Evolutionary conservation across 2,329 filamentous ascomycete species (phyloP).

Genomic region (Microcyclospora tardicrescens): DNA sequence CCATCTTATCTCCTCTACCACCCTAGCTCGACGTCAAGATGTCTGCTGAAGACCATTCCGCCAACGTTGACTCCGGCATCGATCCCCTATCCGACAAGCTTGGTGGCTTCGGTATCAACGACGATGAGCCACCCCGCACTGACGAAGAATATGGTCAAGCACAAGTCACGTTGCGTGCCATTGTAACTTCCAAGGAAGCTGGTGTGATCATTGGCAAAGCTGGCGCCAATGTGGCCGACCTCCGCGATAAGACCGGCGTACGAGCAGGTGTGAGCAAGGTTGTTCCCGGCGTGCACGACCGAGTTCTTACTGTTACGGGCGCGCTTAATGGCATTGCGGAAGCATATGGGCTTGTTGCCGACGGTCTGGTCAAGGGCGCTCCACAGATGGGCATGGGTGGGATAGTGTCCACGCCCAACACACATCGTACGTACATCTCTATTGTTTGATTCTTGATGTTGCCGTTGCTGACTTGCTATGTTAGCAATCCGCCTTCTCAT

Average conservation of each 20-base stretch:
- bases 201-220: conserved; percentile 98
- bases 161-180: conserved; percentile 86
- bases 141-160: conserved; percentile 93
- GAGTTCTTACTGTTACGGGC: conserved; percentile 89
- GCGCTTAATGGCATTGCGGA: conserved; percentile 77
- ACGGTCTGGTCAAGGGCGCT: conserved; percentile 81
- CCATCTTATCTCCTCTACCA: too few species aligned
- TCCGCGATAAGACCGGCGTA: conserved; percentile 93
- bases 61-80: conserved; percentile 17
- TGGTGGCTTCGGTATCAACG: conserved; percentile 23
- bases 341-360: conserved; percentile 87
- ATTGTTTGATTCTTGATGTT: neutral
- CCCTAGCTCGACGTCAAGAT: conserved; percentile 4
- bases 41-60: conserved; percentile 19
- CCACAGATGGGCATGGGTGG: conserved; percentile 95
- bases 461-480: conserved; percentile 10
- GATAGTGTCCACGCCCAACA: conserved; percentile 72
- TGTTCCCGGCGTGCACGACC: conserved; percentile 91
- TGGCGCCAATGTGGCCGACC: conserved; percentile 93
- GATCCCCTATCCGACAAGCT: conserved; percentile 29
- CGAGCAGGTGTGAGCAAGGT: conserved; percentile 98
- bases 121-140: conserved; percentile 68
- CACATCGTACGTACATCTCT: conserved; percentile 64
- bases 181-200: conserved; percentile 97
- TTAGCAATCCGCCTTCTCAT: conserved; percentile 93